Conservation (phyloP, 2,329 filamentous ascomycete genomes). For the Alternaria metachromatica region DNA sequence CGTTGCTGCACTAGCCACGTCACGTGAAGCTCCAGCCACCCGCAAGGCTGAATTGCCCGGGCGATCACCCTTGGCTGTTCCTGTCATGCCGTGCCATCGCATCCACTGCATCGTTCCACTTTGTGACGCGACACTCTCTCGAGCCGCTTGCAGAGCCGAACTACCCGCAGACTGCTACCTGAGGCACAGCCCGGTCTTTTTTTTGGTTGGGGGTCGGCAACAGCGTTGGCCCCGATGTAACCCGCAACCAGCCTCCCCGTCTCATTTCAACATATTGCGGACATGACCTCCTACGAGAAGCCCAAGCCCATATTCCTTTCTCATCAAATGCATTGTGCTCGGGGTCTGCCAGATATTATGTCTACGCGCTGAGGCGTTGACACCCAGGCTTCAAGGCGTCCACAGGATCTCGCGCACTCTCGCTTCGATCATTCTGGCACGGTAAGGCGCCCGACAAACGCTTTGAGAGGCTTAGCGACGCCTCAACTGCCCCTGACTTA, state of each 20-base stretch:
- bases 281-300: background rate
- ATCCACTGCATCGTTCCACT: background rate
- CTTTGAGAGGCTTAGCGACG: background rate
- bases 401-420: background rate
- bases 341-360: no score
- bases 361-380: background rate
- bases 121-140: background rate
- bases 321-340: background rate
- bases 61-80: no score
- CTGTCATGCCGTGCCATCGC: background rate
- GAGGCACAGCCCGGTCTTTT: background rate
- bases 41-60: background rate
- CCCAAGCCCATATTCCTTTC: background rate
- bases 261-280: background rate
- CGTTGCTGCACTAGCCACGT: background rate
- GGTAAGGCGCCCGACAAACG: background rate
- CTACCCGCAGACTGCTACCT: background rate
- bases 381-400: background rate
- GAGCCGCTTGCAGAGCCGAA: background rate
- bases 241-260: background rate
- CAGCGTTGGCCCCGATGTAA: background rate
- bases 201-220: background rate
- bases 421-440: background rate
- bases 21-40: conserved; percentile 4
- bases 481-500: background rate